phyloP scores from a whole-genome alignment of 306 rosid genomes.

The Trifolium repens region DNA sequence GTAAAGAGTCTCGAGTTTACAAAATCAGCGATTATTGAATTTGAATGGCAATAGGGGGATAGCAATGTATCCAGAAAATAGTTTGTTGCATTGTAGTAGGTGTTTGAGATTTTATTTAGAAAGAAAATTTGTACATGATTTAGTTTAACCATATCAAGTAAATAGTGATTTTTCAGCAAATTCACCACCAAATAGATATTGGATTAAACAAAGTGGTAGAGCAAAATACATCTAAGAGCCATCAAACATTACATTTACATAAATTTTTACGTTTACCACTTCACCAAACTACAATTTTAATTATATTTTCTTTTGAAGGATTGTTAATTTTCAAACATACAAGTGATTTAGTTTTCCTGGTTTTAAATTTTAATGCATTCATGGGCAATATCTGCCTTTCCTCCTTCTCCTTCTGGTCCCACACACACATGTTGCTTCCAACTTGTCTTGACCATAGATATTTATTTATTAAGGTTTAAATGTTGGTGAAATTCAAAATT shows the following conservation, averaged over 20 bases:
- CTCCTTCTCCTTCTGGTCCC: neutral
- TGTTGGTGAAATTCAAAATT: neutral
- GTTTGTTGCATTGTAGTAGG: conserved; percentile 6
- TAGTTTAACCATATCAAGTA: conserved; percentile 21
- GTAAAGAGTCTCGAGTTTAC: neutral
- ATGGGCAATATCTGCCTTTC: neutral
- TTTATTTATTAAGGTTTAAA: neutral
- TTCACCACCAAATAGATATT: conserved; percentile 2
- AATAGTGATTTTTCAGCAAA: conserved; percentile 8
- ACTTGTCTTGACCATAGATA: neutral
- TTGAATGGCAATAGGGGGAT: conserved; percentile 24
- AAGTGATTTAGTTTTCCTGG: neutral
- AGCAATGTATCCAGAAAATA: neutral
- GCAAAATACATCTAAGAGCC: neutral
- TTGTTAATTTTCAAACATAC: neutral
- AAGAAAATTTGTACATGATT: neutral
- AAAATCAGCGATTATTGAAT: conserved; percentile 6
- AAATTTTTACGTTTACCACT: neutral
- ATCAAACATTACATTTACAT: neutral
- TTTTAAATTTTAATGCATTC: conserved; percentile 3
- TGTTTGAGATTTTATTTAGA: neutral
- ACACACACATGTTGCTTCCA: conserved; percentile 16
- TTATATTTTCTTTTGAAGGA: no score
- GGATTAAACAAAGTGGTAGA: conserved; percentile 1
- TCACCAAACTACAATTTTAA: neutral